These are phyloP conservation scores for Starmerella geochares DNA, from an alignment of 805 yeast species.

Conservation along the genomic window DNA sequence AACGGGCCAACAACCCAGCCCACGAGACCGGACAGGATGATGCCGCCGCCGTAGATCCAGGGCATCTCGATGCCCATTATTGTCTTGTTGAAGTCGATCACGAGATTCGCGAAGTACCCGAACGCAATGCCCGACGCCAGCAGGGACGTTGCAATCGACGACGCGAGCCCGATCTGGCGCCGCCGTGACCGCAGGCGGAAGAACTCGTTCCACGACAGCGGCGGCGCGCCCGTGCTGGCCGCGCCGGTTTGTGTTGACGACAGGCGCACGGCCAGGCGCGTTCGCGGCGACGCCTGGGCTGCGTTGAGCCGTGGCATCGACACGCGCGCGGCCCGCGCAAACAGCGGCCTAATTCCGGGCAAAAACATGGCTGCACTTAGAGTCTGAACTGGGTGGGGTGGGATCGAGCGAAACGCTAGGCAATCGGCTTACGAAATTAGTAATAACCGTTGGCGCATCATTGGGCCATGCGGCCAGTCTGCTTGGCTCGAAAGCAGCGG, in stretches of 20 bases:
- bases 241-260: constrained; percentile 5
- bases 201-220: constrained; percentile 62
- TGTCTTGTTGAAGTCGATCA: constrained; percentile 77
- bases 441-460: not conserved
- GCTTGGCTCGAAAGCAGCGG: too few species aligned
- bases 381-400: not conserved
- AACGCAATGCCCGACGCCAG: constrained; percentile 60
- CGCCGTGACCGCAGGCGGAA: constrained; percentile 65
- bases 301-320: not conserved
- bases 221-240: constrained; percentile 1
- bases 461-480: not conserved
- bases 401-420: not conserved
- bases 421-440: not conserved
- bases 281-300: not conserved
- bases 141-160: constrained; percentile 60
- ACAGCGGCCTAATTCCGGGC: constrained; percentile 1
- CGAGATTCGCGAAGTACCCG: constrained; percentile 65
- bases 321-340: not conserved
- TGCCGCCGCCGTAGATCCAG: constrained; percentile 64
- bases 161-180: constrained; percentile 54
- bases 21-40: constrained; percentile 57
- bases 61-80: constrained; percentile 86
- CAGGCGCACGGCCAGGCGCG: constrained; percentile 7
- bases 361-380: not conserved
- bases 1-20: constrained; percentile 81